phyloP scores from a whole-genome alignment of 2,329 filamentous ascomycete species.

The Neoarthrinium moseri region DNA sequence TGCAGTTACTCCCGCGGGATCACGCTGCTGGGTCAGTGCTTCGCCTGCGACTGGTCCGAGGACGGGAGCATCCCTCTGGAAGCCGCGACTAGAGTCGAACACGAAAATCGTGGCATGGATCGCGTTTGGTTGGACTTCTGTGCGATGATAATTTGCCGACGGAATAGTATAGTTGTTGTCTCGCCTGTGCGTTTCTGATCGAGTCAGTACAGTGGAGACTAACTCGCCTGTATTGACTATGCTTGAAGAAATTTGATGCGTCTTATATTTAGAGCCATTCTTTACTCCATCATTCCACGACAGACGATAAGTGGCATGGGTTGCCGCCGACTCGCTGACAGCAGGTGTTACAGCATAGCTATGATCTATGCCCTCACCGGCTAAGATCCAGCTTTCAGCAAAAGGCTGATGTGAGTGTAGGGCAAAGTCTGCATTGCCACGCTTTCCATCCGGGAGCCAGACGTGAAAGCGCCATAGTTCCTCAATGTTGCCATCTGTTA shows the following conservation, averaged over 20 bases:
- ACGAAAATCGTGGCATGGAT: slow-evolving; percentile 34
- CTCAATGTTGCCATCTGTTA: slow-evolving; percentile 28
- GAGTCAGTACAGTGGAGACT: slow-evolving; percentile 9
- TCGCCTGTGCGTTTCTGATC: slow-evolving; percentile 13
- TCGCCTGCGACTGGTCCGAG: slow-evolving; percentile 27
- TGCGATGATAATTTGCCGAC: slow-evolving; percentile 25
- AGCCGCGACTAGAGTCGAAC: slow-evolving; percentile 32
- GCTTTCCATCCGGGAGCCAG: slow-evolving; percentile 28
- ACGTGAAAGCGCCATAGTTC: slow-evolving; percentile 34
- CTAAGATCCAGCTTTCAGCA: slow-evolving; percentile 34
- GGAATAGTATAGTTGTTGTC: slow-evolving; percentile 27
- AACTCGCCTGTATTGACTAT: slow-evolving; percentile 23
- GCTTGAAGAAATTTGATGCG: slow-evolving; percentile 22
- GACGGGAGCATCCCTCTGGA: slow-evolving; percentile 25
- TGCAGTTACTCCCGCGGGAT: slow-evolving; percentile 18
- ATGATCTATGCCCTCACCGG: slow-evolving; percentile 29
- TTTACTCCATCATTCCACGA: slow-evolving; percentile 24
- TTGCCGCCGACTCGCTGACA: slow-evolving; percentile 15
- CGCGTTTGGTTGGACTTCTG: slow-evolving; percentile 22
- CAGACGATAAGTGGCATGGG: slow-evolving; percentile 26
- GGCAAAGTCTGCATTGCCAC: slow-evolving; percentile 22
- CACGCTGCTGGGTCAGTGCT: slow-evolving; percentile 17
- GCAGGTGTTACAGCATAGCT: slow-evolving; percentile 22
- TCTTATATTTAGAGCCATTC: slow-evolving; percentile 18
- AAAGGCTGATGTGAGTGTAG: slow-evolving; percentile 34